Base-by-base conservation (phyloP, 768 basidiomycete genomes). In the Pilatotrama ljubarskyi region DNA sequence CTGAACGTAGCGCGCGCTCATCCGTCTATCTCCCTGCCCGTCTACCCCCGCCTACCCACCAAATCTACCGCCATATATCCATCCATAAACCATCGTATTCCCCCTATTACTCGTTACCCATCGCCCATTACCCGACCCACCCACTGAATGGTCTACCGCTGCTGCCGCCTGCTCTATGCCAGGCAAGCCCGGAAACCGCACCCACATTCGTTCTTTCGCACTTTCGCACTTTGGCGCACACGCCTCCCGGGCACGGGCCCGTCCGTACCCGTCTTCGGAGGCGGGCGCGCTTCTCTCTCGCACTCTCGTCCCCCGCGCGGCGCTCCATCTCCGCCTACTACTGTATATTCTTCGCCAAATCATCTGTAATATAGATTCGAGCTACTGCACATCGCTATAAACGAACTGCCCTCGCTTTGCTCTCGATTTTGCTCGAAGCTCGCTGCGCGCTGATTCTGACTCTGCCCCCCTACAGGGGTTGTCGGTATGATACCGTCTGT, bases 351-450 rank as follows among this genome's bases (percentile, higher is more conserved):
- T 18, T 43, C 51, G n/a, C n/a, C 18, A 24, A 32, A 22, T n/a
- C n/a, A 37, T n/a, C 25, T 53, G 51, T 53, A 53, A 53, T 42
- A 42, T 53, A 53, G 51, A 53, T 40, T 25, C 17, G 51, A 25
- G 25, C 40, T 17, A 10, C 10, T 17, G 17, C 41, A 41, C 51
- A 53, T 53, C 40, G 51, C 51, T 53, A 53, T 13, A 51, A 41
- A 40, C 24, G 37, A 51, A 51, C 24, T 22, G 42, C 42, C 20
- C 6, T 44, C 38, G 35, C 38, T 41, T 17, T 48, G 44, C 44
- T 46, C 44, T 46, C 20, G 41, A 32, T 4, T 32, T 32, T n/a
- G n/a, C n/a, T n/a, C n/a, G n/a, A n/a, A n/a, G n/a, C n/a, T n/a
- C n/a, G n/a, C n/a, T n/a, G n/a, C n/a, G n/a, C n/a, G n/a, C n/a